Base-by-base conservation (phyloP, 2,329 filamentous ascomycete species). In the Diplodia sapinea region DNA sequence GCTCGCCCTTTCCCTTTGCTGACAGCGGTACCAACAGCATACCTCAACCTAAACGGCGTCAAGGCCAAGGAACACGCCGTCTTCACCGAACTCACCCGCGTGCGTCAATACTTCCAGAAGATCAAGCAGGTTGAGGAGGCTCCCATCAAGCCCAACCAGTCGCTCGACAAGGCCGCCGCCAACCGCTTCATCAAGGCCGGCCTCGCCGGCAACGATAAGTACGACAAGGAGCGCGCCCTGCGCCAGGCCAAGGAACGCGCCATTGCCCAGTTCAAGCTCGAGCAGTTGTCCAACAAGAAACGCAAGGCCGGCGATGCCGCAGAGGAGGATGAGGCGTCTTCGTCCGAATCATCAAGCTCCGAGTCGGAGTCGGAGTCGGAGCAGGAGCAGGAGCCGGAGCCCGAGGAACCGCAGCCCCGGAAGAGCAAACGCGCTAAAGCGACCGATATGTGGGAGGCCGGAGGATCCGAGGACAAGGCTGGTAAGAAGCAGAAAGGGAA, bases 61-160 rank as follows among this genome's bases (percentile, higher is more conserved):
- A 72, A 97, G 74, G 89, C 91, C n/a, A 93, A 91, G 77, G 85
- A 91, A 64, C 94, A 98, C 76, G 86, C 92, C 33, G 88, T 99
- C 68, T 95, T 93, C 80, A 86, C 86, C 68, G 95, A 99, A 82
- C 86, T 99, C 70, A 90, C 88, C 68, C 89, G 95, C 67, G 89
- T 98, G 65, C 93, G 90, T 78, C 91, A 93, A 76, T 98, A 98
- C 79, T 96, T 97, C 80, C 88, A 87, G 69, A 99, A 98, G 82
- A 94, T 98, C 77, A 92, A 95, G 75, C 83, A 84, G 15, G 86
- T 88, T 3, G 93, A 97, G 79, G 85, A 83, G 7, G 86, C 87
- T 1, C 84, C 85, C 3, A 79, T 82, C 65, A 83, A 87, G 74
- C 84, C 85, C 38, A 82, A 79, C 51, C 75, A 80, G 69, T 85